Percentiles rank a stretch among this genome's conserved stretches.
These are phyloP conservation scores for Salix brachista DNA, from an alignment of 345 rosid species.

Conservation along the genomic window DNA sequence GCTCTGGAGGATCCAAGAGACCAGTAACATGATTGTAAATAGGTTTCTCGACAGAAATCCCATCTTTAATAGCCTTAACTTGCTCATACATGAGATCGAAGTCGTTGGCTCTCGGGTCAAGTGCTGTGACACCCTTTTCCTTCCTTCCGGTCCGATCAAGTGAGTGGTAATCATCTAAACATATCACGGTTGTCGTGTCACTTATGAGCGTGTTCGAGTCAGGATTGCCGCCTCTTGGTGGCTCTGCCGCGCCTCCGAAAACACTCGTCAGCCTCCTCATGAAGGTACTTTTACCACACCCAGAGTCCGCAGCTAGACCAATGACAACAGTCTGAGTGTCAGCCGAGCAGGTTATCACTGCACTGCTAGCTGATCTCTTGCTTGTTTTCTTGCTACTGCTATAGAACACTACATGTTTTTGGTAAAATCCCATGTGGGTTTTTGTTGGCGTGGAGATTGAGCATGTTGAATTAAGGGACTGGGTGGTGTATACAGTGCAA, in stretches of 20 bases:
- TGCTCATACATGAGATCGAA: constrained; percentile 97
- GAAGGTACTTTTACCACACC: constrained; percentile 92
- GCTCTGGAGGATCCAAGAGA: constrained; percentile 86
- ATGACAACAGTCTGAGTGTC: constrained; percentile 67
- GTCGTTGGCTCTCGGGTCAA: constrained; percentile 86
- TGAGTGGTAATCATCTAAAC: constrained; percentile 90
- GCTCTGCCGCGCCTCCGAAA: constrained; percentile 92
- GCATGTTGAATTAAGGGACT: constrained; percentile 61
- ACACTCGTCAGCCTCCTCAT: constrained; percentile 87
- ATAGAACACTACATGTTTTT: constrained; percentile 48
- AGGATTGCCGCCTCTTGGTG: constrained; percentile 93
- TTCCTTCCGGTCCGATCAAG: constrained; percentile 85
- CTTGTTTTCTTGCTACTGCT: constrained; percentile 24
- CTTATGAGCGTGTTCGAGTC: constrained; percentile 94
- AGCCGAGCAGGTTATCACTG: constrained; percentile 57
- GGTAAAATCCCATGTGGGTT: constrained; percentile 43
- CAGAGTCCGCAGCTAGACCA: constrained; percentile 93
- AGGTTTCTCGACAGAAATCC: constrained; percentile 76
- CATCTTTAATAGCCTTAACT: constrained; percentile 80
- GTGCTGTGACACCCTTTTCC: constrained; percentile 86
- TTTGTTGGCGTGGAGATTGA: constrained; percentile 51
- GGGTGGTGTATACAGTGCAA: constrained; percentile 66
- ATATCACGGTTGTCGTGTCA: constrained; percentile 86
- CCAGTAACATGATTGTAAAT: constrained; percentile 94
- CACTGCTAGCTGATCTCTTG: constrained; percentile 14